phyloP scores from a whole-genome alignment of 2,329 filamentous ascomycete genomes.

The Tricladium varicosporioides region DNA sequence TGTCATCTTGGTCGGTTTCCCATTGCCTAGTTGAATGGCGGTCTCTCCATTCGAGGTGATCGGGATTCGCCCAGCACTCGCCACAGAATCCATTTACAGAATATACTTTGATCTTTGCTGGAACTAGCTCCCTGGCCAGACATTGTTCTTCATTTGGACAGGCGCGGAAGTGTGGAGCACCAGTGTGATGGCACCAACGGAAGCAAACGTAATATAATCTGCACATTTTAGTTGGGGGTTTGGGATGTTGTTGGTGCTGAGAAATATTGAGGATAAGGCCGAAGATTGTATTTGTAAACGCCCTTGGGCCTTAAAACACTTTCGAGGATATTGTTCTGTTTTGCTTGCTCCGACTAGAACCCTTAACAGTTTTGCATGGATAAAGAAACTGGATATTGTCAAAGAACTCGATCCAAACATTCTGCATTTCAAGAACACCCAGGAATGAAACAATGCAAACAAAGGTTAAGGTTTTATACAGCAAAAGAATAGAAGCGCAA shows the following conservation, averaged over 20 bases:
- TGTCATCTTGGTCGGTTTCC: neutral
- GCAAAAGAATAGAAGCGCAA: too few relatives aligned
- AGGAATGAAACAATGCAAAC: too few relatives aligned
- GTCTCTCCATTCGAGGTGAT: neutral
- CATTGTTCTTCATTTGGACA: neutral
- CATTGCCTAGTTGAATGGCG: neutral
- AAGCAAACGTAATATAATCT: neutral
- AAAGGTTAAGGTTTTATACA: too few relatives aligned
- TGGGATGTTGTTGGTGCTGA: neutral
- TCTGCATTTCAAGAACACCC: too few relatives aligned
- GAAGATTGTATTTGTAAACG: neutral
- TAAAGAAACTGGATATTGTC: too few relatives aligned
- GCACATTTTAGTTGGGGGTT: neutral
- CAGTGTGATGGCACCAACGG: neutral
- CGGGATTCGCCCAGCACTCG: neutral
- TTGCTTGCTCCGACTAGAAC: too few relatives aligned
- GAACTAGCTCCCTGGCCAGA: neutral
- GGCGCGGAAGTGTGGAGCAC: neutral
- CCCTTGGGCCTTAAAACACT: neutral
- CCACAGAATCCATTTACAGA: neutral
- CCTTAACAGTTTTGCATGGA: too few relatives aligned
- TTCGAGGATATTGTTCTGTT: too few relatives aligned
- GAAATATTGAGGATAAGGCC: neutral
- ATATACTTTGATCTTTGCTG: neutral
- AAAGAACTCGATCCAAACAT: too few relatives aligned